Base-by-base conservation (phyloP, 352 stramenopile species). In the Pythium myriotylum region DNA sequence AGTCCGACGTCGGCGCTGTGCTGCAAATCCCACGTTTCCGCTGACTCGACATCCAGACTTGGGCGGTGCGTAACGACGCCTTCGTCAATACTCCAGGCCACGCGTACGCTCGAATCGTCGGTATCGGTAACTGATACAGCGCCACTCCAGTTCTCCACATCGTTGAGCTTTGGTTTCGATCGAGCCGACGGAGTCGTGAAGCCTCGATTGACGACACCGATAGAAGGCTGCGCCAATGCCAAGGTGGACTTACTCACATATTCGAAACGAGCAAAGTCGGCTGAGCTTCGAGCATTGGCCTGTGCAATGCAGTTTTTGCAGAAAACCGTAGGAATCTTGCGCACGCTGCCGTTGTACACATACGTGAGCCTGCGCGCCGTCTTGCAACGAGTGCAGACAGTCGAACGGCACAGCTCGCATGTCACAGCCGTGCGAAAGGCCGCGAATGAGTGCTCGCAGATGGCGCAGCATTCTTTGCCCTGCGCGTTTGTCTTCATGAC, bases 311-410 rank as follows among this genome's bases (percentile, higher is more conserved):
- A 61, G 42, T 52, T 61, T 19, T 61, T 61, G 42, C 54, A 61
- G 16, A 65, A 43, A 9, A 27, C 49, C 29, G 48, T 65, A 2
- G 58, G 58, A 29, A 65, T 59, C 40, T 45, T 65, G 9, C 23
- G 32, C 14, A 65, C 48, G n/a, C 45, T 10, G 19, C 17, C 27
- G 23, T 19, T 37, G 22, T 41, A 33, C n/a, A 59, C 32, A 41
- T 65, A 65, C 48, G 58, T 59, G 40, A 65, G 48, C 41, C 53
- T 65, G 17, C 58, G 58, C n/a, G 49, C 49, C 20, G 58, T 65
- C 35, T 59, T 59, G 40, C 58, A 65, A 17, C 58, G 58, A 17
- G 58, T 54, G 49, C 58, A 65, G 17, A 65, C 49, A 22, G 58
- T 51, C 22, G 17, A 12, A 4, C 59, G 54, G 48, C 58, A 65